Conservation (phyloP, 2,329 filamentous ascomycete species). For the Colletotrichum sp. region DNA sequence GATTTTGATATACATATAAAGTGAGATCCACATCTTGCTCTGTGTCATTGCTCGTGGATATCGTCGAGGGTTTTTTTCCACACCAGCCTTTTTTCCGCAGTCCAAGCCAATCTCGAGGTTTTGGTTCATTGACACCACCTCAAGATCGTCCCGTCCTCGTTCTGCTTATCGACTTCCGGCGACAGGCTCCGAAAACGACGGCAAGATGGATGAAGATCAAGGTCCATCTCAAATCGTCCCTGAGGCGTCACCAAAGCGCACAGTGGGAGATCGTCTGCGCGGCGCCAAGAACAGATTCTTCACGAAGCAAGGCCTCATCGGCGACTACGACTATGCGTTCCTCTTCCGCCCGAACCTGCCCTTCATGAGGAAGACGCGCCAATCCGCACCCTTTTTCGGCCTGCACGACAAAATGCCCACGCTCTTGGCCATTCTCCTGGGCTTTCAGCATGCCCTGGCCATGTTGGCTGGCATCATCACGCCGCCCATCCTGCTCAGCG, state of each 20-base stretch:
- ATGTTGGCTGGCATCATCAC: conserved; percentile 81
- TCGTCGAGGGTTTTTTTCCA: neutral
- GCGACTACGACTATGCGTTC: conserved; percentile 88
- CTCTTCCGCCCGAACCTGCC: conserved; percentile 84
- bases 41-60: neutral
- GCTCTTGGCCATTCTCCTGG: conserved; percentile 73
- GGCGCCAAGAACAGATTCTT: conserved; percentile 48
- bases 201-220: conserved; percentile 61
- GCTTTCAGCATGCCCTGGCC: conserved; percentile 79
- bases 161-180: neutral
- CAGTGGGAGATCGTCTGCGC: conserved; percentile 33
- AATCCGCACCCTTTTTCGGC: conserved; percentile 81
- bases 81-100: neutral
- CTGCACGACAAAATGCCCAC: conserved; percentile 81
- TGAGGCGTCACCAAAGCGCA: conserved; percentile 34
- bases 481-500: conserved; percentile 75
- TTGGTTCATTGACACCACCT: neutral
- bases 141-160: neutral
- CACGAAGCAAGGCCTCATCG: conserved; percentile 76
- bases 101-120: neutral
- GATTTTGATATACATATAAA: neutral
- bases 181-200: neutral
- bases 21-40: neutral
- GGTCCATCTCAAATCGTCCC: conserved; percentile 55
- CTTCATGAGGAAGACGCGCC: conserved; percentile 70